These are phyloP conservation scores for Entomophthora muscae DNA, from an alignment of 371 early-diverging fungal genomes.

Conservation along the genomic window DNA sequence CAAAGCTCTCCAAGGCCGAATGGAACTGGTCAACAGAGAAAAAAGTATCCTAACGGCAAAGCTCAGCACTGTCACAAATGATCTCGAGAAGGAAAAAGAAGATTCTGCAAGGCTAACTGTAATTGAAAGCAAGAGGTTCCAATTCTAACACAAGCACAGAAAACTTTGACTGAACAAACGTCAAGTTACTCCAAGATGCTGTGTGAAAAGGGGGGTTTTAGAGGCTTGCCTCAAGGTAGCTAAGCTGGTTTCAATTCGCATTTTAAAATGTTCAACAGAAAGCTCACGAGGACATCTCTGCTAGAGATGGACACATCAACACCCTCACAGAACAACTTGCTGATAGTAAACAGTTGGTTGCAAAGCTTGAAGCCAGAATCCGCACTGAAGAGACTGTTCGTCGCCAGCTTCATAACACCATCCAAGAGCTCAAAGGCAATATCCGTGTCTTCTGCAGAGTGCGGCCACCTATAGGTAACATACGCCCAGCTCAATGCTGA, in stretches of 20 bases:
- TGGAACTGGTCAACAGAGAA: not conserved
- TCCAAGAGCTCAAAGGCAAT: constrained; percentile 92
- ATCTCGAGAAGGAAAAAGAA: not conserved
- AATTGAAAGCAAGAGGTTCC: not conserved
- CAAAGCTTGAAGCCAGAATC: constrained; percentile 38
- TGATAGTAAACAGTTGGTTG: constrained; percentile 7
- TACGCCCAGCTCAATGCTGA: not conserved
- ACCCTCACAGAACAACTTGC: not conserved
- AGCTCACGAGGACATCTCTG: not conserved
- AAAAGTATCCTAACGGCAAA: not conserved
- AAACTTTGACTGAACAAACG: not conserved
- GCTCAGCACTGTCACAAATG: not conserved
- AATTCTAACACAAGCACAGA: not conserved
- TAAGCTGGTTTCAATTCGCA: not conserved
- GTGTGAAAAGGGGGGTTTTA: not conserved
- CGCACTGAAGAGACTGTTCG: constrained; percentile 60
- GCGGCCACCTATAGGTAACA: constrained; percentile 45
- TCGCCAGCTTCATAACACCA: constrained; percentile 70
- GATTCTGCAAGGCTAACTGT: not conserved
- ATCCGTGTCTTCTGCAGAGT: constrained; percentile 96
- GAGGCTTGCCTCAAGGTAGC: not conserved
- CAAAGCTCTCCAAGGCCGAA: not conserved
- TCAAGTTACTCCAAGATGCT: not conserved
- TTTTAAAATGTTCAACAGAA: not conserved
- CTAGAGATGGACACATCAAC: not conserved